Percentiles rank a stretch among this genome's conserved stretches.
phyloP scores from a whole-genome alignment of 345 rosid genomes.

The Sisymbrium altissimum region DNA sequence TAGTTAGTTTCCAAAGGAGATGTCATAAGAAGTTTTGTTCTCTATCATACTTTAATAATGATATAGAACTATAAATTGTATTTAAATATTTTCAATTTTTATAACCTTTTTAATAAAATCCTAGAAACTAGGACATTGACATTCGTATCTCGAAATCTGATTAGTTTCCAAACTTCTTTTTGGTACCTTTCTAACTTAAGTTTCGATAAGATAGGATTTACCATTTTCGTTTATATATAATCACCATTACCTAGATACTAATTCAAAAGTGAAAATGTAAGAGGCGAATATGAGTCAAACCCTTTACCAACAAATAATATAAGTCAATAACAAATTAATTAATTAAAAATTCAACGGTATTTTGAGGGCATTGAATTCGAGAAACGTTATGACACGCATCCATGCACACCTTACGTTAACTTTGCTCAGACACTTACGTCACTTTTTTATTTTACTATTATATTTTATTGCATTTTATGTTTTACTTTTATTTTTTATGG shows the following conservation, averaged over 20 bases:
- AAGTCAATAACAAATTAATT: not conserved
- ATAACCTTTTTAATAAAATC: not conserved
- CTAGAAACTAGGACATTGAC: not conserved
- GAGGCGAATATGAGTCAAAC: not conserved
- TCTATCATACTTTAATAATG: not conserved
- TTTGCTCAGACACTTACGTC: slow-evolving; percentile 42
- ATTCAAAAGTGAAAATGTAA: not conserved
- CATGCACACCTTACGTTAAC: slow-evolving; percentile 47
- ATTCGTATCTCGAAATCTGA: not conserved
- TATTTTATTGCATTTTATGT: not conserved
- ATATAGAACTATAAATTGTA: not conserved
- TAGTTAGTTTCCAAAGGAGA: not conserved
- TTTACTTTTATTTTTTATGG: not conserved
- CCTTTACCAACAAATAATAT: not conserved
- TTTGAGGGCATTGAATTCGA: slow-evolving; percentile 40
- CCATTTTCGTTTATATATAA: not conserved
- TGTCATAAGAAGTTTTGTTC: not conserved
- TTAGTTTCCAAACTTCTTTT: not conserved
- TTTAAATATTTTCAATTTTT: not conserved
- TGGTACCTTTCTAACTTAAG: not conserved
- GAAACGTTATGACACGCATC: slow-evolving; percentile 52
- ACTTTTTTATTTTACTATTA: slow-evolving; percentile 20
- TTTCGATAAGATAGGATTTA: not conserved
- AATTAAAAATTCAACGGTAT: slow-evolving; percentile 8
- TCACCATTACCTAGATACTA: not conserved